These are phyloP conservation scores for Solanum lignicaule DNA, from an alignment of 257 asterid species.

Conservation along the genomic window DNA sequence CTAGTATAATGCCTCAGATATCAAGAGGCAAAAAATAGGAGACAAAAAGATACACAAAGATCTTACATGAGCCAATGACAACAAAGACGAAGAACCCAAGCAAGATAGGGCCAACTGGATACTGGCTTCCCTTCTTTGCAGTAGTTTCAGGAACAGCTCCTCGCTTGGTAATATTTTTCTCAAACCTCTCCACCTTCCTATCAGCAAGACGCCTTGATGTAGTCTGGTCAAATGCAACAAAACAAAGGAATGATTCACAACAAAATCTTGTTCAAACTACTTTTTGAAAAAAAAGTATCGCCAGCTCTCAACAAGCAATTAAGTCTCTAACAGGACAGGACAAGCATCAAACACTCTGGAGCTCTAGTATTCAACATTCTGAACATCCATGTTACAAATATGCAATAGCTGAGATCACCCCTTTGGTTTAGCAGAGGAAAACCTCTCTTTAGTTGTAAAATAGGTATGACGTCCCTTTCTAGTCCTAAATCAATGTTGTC, in stretches of 20 bases:
- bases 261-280: not conserved
- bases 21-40: not conserved
- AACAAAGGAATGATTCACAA: not conserved
- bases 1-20: not conserved
- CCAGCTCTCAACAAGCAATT: not conserved
- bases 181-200: constrained; percentile 81
- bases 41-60: not conserved
- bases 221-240: constrained; percentile 37
- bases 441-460: not conserved
- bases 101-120: constrained; percentile 86
- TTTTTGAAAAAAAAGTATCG: not conserved
- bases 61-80: constrained; percentile 91
- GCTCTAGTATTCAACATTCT: not conserved
- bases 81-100: constrained; percentile 88
- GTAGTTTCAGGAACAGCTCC: constrained; percentile 72
- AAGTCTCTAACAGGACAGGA: not conserved
- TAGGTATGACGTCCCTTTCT: not conserved
- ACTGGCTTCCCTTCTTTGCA: constrained; percentile 67
- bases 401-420: not conserved
- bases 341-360: not conserved
- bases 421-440: not conserved
- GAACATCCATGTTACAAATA: not conserved
- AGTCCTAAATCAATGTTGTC: not conserved
- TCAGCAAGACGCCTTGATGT: constrained; percentile 85
- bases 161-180: constrained; percentile 81